Percentiles rank a stretch among this genome's conserved stretches.
Conservation (phyloP, 1,284 basidiomycete species). For the Singerocomus inundabilis region DNA sequence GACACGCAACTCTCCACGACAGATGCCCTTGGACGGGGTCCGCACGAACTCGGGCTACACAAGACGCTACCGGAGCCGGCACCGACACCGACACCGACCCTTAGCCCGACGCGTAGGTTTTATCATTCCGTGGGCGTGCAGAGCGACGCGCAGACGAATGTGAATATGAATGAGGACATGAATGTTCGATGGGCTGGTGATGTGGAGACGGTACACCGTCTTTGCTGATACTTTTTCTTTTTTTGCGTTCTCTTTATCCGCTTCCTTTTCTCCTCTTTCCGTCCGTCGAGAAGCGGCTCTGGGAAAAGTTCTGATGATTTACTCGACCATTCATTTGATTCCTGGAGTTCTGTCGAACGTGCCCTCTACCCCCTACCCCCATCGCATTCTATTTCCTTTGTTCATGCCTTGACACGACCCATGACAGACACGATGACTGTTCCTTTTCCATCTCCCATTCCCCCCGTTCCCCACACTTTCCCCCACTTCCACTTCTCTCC, state of each 20-base stretch:
- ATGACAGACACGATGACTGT: background rate
- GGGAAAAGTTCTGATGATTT: background rate
- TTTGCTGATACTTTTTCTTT: background rate
- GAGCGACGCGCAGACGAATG: background rate
- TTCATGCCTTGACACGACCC: too few relatives aligned
- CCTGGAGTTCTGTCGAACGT: too few relatives aligned
- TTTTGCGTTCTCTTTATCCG: background rate
- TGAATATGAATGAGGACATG: too few relatives aligned
- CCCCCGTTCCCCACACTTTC: too few relatives aligned
- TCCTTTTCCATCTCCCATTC: background rate
- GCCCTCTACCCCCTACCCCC: too few relatives aligned
- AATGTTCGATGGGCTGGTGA: too few relatives aligned
- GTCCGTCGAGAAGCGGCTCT: background rate
- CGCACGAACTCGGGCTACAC: background rate
- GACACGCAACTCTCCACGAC: background rate
- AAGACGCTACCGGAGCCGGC: background rate
- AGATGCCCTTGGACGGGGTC: background rate
- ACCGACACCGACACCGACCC: background rate
- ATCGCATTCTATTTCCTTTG: too few relatives aligned
- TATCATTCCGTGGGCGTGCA: background rate
- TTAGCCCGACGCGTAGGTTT: too few relatives aligned
- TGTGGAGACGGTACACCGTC: background rate
- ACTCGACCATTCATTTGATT: too few relatives aligned
- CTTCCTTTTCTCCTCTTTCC: too few relatives aligned
- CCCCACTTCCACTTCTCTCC: too few relatives aligned